Conservation (phyloP, 768 basidiomycete genomes). For the Boletus fagicola region DNA sequence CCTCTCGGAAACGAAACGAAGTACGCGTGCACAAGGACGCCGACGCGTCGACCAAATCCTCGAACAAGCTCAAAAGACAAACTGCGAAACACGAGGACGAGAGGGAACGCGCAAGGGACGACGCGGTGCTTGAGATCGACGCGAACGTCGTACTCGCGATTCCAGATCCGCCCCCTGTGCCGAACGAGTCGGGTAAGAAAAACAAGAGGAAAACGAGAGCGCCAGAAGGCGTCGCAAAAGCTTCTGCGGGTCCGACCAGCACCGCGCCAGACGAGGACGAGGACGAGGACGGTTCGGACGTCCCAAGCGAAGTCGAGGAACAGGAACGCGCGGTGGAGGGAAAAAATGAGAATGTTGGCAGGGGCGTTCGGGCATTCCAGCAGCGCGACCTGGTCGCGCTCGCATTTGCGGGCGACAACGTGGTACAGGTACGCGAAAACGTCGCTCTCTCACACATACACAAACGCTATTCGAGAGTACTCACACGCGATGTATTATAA, state of each 20-base stretch:
- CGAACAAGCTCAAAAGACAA: conserved; percentile 71
- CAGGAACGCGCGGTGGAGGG: conserved; percentile 54
- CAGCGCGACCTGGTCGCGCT: conserved; percentile 91
- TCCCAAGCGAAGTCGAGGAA: conserved; percentile 65
- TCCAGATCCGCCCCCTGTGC: conserved; percentile 13
- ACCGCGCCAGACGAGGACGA: background rate
- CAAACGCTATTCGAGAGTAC: background rate
- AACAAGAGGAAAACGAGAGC: conserved; percentile 17
- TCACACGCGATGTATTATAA: conserved; percentile 1
- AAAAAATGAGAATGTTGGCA: conserved; percentile 45
- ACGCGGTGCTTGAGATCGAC: conserved; percentile 78
- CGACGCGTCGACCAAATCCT: conserved; percentile 58
- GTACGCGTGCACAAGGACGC: conserved; percentile 69
- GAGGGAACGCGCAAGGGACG: conserved; percentile 60
- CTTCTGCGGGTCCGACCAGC: conserved; percentile 9
- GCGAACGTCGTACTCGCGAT: conserved; percentile 16
- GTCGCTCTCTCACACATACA: background rate
- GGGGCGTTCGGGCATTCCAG: conserved; percentile 65
- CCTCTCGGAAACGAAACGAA: conserved; percentile 70
- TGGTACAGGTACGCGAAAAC: conserved; percentile 65
- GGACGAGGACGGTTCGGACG: conserved; percentile 47
- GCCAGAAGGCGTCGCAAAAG: background rate
- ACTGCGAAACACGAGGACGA: conserved; percentile 54
- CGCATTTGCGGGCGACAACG: conserved; percentile 97
- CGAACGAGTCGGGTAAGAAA: conserved; percentile 4